Conservation (phyloP, 2,329 filamentous ascomycete species). For the Paraconiothyrium sp. region DNA sequence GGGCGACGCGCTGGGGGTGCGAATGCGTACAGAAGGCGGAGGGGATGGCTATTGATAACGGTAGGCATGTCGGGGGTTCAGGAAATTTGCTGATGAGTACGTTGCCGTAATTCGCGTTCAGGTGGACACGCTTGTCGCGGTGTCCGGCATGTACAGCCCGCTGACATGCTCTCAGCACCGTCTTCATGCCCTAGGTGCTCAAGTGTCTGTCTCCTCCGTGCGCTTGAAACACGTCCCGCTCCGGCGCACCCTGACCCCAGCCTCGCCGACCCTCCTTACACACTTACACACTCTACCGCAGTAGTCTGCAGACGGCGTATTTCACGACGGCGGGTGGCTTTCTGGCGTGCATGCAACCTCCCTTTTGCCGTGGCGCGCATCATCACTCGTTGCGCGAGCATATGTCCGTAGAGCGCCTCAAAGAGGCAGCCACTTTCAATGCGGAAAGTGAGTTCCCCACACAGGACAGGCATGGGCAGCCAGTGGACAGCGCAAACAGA, state of each 20-base stretch:
- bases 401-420: constrained; percentile 14
- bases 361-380: constrained; percentile 13
- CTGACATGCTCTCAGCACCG: constrained; percentile 16
- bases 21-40: background rate
- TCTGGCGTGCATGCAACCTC: constrained; percentile 2
- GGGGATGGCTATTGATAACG: constrained; percentile 8
- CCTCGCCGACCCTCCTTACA: constrained; percentile 8
- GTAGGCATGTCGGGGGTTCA: constrained; percentile 1
- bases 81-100: constrained; percentile 1
- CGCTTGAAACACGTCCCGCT: constrained; percentile 10
- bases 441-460: constrained; percentile 17
- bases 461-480: constrained; percentile 16
- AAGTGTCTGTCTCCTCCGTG: constrained; percentile 2
- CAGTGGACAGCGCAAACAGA: constrained; percentile 19
- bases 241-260: constrained; percentile 1
- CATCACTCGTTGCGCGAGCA: constrained; percentile 18
- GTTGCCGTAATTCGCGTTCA: background rate
- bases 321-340: constrained; percentile 25
- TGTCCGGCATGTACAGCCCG: background rate
- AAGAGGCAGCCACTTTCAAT: constrained; percentile 16
- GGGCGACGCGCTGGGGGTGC: constrained; percentile 7
- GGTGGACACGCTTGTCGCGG: background rate
- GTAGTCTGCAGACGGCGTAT: constrained; percentile 4
- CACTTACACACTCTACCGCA: constrained; percentile 6
- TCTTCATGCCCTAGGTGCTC: constrained; percentile 12